Percentiles rank a stretch among this genome's conserved stretches.
phyloP scores from a whole-genome alignment of 2,329 filamentous ascomycete species.

The Aspergillus clavatus region DNA sequence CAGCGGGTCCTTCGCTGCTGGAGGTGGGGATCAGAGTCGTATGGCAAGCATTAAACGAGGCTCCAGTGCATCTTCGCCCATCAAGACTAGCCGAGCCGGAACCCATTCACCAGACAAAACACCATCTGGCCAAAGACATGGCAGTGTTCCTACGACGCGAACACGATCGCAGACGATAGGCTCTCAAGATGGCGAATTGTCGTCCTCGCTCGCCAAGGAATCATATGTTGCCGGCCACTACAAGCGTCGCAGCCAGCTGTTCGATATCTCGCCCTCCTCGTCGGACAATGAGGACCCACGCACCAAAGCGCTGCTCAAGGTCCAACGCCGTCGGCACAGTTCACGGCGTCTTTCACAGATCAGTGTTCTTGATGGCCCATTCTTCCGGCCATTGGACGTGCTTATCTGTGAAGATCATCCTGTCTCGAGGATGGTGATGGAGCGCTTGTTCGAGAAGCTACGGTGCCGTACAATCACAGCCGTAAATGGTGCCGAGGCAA shows the following conservation, averaged over 20 bases:
- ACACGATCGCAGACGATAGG: conserved; percentile 88
- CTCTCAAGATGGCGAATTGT: conserved; percentile 82
- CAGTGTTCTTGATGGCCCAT: conserved; percentile 73
- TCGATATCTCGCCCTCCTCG: conserved; percentile 94
- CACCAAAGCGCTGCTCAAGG: conserved; percentile 81
- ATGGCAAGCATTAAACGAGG: conserved; percentile 48
- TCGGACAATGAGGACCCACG: conserved; percentile 96
- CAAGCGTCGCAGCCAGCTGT: conserved; percentile 88
- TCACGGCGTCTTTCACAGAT: conserved; percentile 92
- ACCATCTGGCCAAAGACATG: conserved; percentile 58
- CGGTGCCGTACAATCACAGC: conserved; percentile 92
- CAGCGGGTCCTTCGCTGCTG: conserved; percentile 63
- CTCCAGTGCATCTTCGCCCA: conserved; percentile 52
- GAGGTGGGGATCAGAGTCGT: conserved; percentile 67
- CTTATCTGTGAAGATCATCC: conserved; percentile 97
- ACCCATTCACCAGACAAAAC: conserved; percentile 57
- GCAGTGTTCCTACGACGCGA: conserved; percentile 60
- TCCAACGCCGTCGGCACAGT: conserved; percentile 90
- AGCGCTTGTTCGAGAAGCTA: conserved; percentile 90
- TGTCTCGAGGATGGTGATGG: conserved; percentile 97
- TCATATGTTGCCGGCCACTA: conserved; percentile 65
- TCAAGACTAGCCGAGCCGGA: conserved; percentile 41
- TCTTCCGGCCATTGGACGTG: conserved; percentile 86
- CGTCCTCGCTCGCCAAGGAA: conserved; percentile 57
- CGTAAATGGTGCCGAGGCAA: conserved; percentile 82